These are phyloP conservation scores for Coelastrella sp. DNA, from an alignment of 139 green algal species.

Conservation along the genomic window DNA sequence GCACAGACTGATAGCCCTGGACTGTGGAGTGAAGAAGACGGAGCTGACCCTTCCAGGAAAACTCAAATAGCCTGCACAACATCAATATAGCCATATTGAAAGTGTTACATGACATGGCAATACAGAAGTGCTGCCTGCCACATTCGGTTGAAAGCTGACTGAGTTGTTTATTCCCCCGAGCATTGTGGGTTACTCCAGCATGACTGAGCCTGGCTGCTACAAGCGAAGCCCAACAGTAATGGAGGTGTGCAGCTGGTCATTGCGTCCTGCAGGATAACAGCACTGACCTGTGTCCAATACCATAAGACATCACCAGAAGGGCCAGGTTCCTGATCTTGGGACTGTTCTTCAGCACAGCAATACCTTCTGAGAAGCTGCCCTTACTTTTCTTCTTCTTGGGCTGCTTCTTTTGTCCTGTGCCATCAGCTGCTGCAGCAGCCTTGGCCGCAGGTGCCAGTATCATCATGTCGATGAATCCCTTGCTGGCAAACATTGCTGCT, in stretches of 20 bases:
- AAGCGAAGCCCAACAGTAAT: too few species aligned
- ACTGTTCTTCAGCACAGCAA: constrained; percentile 68
- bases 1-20: constrained; percentile 74
- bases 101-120: not conserved
- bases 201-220: too few species aligned
- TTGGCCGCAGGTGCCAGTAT: constrained; percentile 15
- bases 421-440: constrained; percentile 23
- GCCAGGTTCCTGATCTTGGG: constrained; percentile 81
- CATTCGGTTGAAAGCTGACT: too few species aligned
- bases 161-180: too few species aligned
- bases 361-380: constrained; percentile 67
- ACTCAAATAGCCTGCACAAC: constrained; percentile 79
- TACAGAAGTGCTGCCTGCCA: too few species aligned
- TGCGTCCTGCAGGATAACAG: too few species aligned
- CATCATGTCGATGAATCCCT: constrained; percentile 50
- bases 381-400: constrained; percentile 70
- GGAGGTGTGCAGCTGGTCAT: too few species aligned
- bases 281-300: constrained; percentile 79
- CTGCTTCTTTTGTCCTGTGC: not conserved
- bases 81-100: not conserved
- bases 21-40: constrained; percentile 79
- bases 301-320: constrained; percentile 81
- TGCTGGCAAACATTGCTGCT: constrained; percentile 72
- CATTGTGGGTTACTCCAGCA: too few species aligned
- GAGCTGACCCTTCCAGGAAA: constrained; percentile 91